Evolutionary conservation across 768 basidiomycete species (phyloP).

Genomic region (Suillus spraguei): DNA sequence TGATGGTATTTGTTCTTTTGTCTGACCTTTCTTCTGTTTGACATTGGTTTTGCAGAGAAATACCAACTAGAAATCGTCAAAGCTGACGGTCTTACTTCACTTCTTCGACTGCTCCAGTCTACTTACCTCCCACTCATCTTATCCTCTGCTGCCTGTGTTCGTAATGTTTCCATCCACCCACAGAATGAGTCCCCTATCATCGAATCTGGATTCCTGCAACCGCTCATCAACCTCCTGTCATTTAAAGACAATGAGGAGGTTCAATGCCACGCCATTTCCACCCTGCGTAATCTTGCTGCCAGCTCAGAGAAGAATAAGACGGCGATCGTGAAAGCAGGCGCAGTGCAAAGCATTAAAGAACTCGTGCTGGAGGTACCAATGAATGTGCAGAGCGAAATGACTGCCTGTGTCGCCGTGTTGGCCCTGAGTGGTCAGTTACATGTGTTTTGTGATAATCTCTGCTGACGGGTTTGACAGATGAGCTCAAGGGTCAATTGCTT

Average conservation of each 20-base stretch:
- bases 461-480: conserved; percentile 56
- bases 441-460: not conserved
- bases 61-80: conserved; percentile 99
- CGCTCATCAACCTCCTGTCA: conserved; percentile 91
- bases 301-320: conserved; percentile 98
- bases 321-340: conserved; percentile 97
- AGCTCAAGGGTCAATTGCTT: conserved; percentile 92
- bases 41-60: conserved; percentile 64
- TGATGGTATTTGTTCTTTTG: conserved; percentile 61
- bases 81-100: conserved; percentile 87
- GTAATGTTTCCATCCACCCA: conserved; percentile 98
- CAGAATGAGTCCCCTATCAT: conserved; percentile 99
- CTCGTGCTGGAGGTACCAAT: conserved; percentile 93
- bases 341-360: conserved; percentile 95
- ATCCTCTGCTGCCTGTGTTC: conserved; percentile 97
- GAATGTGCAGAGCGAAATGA: conserved; percentile 99
- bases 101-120: conserved; percentile 93
- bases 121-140: conserved; percentile 97
- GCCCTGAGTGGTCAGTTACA: conserved; percentile 84
- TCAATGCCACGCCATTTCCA: conserved; percentile 98
- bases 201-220: conserved; percentile 95
- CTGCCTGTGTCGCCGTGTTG: conserved; percentile 95
- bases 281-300: conserved; percentile 93
- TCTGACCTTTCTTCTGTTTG: conserved; percentile 20
- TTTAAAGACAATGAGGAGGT: conserved; percentile 99